phyloP scores from a whole-genome alignment of 2,329 filamentous ascomycete species.

The Neofusicoccum umdonicola region DNA sequence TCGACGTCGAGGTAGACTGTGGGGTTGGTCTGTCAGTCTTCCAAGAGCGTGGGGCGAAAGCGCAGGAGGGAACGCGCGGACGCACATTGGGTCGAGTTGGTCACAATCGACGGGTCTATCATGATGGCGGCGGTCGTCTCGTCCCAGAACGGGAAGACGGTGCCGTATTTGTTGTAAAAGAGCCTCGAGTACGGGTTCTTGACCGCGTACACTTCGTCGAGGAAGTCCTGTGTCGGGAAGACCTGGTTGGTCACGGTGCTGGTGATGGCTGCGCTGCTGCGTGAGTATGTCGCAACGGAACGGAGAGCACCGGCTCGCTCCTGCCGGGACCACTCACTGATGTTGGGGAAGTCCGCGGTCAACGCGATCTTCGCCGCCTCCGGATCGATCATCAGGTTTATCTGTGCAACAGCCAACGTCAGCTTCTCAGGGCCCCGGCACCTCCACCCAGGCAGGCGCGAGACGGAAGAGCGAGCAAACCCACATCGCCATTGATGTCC shows the following conservation, averaged over 20 bases:
- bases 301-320: too few species aligned
- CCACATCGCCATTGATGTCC: constrained; percentile 25
- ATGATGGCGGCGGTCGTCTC: constrained; percentile 46
- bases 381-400: constrained; percentile 53
- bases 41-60: too few species aligned
- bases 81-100: constrained; percentile 37
- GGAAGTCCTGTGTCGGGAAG: constrained; percentile 39
- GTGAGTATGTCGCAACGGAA: background rate
- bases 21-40: background rate
- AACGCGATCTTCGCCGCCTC: constrained; percentile 51
- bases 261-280: constrained; percentile 30
- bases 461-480: background rate
- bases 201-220: constrained; percentile 39
- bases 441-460: too few species aligned
- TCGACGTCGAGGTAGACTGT: constrained; percentile 46
- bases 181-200: constrained; percentile 40
- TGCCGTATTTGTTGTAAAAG: constrained; percentile 39
- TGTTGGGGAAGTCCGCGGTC: constrained; percentile 48
- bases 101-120: constrained; percentile 38
- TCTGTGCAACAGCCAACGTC: constrained; percentile 24
- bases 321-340: background rate
- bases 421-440: background rate
- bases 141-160: constrained; percentile 46
- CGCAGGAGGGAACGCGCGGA: background rate
- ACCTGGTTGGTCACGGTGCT: constrained; percentile 51